Conservation (phyloP, 768 basidiomycete genomes). For the Chiua virens region DNA sequence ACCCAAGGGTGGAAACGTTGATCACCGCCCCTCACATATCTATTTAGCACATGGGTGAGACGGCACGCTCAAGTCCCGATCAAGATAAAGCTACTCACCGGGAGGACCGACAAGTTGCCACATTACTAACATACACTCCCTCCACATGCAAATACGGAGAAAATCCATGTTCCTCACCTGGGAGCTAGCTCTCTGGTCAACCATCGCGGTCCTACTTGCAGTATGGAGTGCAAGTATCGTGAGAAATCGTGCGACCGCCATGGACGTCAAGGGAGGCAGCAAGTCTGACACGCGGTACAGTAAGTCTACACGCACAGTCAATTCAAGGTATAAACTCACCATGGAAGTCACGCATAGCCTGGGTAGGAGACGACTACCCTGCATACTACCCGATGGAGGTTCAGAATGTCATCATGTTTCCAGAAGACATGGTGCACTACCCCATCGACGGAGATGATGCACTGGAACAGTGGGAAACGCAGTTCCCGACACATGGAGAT, state of each 20-base stretch:
- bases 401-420: slow-evolving; percentile 21
- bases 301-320: slow-evolving; percentile 3
- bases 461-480: slow-evolving; percentile 20
- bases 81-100: slow-evolving; percentile 6
- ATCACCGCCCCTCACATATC: background rate
- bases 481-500: slow-evolving; percentile 17
- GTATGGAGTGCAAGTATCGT: slow-evolving; percentile 19
- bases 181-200: slow-evolving; percentile 26
- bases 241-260: background rate
- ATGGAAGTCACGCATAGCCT: slow-evolving; percentile 10
- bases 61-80: background rate
- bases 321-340: background rate
- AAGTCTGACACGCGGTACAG: slow-evolving; percentile 13
- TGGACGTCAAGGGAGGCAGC: background rate
- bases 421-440: slow-evolving; percentile 28
- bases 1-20: background rate
- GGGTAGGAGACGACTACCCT: slow-evolving; percentile 29
- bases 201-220: slow-evolving; percentile 16
- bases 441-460: slow-evolving; percentile 25
- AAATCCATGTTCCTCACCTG: background rate
- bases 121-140: background rate
- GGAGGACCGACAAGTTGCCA: background rate
- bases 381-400: slow-evolving; percentile 26
- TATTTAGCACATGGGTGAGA: slow-evolving; percentile 1
- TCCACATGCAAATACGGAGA: slow-evolving; percentile 14